Evolutionary conservation across 805 yeast species (phyloP).

Genomic region (Diddensiella caesifluorescens): DNA sequence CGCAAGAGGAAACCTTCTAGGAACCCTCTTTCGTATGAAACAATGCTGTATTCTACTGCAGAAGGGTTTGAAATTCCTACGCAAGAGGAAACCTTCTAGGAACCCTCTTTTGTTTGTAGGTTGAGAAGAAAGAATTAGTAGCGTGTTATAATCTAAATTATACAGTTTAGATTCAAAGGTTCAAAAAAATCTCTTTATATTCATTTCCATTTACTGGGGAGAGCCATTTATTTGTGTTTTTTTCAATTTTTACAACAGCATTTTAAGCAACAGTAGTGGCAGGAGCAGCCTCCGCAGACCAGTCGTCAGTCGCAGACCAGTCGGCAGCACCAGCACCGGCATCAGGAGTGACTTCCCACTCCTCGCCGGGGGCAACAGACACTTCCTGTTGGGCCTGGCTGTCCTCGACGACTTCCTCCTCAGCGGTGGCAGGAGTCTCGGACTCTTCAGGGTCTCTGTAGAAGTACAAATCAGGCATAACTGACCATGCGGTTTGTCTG

Average conservation of each 20-base stretch:
- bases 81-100: slow-evolving; percentile 20
- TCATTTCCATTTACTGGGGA: no score
- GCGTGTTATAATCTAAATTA: no score
- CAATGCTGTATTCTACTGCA: slow-evolving; percentile 71
- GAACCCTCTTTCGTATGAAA: no score
- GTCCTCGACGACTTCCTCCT: slow-evolving; percentile 56
- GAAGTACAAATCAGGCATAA: slow-evolving; percentile 99
- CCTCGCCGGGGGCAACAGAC: slow-evolving; percentile 47
- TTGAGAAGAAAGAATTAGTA: no score
- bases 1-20: slow-evolving; percentile 20
- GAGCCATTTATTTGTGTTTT: not conserved
- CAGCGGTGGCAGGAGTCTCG: slow-evolving; percentile 68
- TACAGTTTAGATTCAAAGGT: no score
- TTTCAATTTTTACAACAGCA: not conserved
- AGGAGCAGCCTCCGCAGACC: slow-evolving; percentile 40
- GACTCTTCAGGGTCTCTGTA: slow-evolving; percentile 99
- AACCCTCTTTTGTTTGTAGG: no score
- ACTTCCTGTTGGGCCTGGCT: slow-evolving; percentile 63
- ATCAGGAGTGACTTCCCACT: slow-evolving; percentile 38
- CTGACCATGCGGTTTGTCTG: slow-evolving; percentile 96
- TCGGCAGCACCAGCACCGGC: slow-evolving; percentile 53
- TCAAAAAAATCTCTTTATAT: no score
- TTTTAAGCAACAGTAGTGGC: slow-evolving; percentile 27
- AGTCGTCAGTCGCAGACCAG: slow-evolving; percentile 48
- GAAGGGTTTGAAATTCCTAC: slow-evolving; percentile 73